phyloP scores from a whole-genome alignment of 768 basidiomycete genomes.

The Podaxis sp. region DNA sequence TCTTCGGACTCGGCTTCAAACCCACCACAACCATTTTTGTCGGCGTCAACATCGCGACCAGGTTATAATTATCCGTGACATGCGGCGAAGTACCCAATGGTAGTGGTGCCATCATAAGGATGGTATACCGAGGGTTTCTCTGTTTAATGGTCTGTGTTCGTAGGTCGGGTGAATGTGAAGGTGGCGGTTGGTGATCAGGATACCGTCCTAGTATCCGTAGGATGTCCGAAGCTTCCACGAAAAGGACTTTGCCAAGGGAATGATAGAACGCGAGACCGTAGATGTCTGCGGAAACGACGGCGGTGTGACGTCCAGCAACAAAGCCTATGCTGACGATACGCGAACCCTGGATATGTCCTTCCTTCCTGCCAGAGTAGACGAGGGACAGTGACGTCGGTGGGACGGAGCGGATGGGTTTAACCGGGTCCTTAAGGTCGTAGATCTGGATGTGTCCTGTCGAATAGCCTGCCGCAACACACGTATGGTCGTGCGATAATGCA shows the following conservation, averaged over 20 bases:
- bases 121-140: slow-evolving; percentile 56
- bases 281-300: slow-evolving; percentile 88
- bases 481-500: slow-evolving; percentile 90
- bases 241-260: slow-evolving; percentile 89
- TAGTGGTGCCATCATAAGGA: slow-evolving; percentile 79
- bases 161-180: slow-evolving; percentile 16
- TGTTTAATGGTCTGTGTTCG: slow-evolving; percentile 35
- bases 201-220: slow-evolving; percentile 93
- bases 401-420: slow-evolving; percentile 66
- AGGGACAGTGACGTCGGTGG: slow-evolving; percentile 65
- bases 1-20: slow-evolving; percentile 86
- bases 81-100: slow-evolving; percentile 77
- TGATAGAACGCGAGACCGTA: slow-evolving; percentile 93
- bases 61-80: slow-evolving; percentile 73
- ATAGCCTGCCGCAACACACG: slow-evolving; percentile 89
- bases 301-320: slow-evolving; percentile 89
- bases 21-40: slow-evolving; percentile 93
- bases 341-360: slow-evolving; percentile 82
- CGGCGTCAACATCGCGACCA: slow-evolving; percentile 86
- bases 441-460: slow-evolving; percentile 81
- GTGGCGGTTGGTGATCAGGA: slow-evolving; percentile 42
- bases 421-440: slow-evolving; percentile 75
- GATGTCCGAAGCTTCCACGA: slow-evolving; percentile 93
- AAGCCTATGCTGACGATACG: slow-evolving; percentile 83
- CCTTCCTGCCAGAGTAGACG: slow-evolving; percentile 76